Percentiles rank a stretch among this genome's conserved stretches.
phyloP scores from a whole-genome alignment of 805 yeast genomes.

The Yarrowia hollandica region DNA sequence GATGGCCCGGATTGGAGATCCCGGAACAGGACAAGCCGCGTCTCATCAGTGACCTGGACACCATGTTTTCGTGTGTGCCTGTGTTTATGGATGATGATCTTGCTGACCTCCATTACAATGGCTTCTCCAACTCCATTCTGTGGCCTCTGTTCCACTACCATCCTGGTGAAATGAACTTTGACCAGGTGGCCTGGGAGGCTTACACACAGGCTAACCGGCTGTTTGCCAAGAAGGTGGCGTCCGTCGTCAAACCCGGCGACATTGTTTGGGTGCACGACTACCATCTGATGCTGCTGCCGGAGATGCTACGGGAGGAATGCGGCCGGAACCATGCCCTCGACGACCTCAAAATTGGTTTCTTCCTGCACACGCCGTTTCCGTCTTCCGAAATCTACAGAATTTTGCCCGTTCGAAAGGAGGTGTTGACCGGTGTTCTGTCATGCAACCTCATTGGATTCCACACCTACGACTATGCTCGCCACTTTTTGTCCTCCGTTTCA shows the following conservation, averaged over 20 bases:
- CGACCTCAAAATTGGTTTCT: constrained; percentile 82
- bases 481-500: constrained; percentile 85
- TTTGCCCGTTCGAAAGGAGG: constrained; percentile 91
- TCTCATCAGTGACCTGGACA: constrained; percentile 68
- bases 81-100: constrained; percentile 82
- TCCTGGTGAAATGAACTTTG: constrained; percentile 98
- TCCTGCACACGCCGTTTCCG: constrained; percentile 97
- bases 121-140: constrained; percentile 87
- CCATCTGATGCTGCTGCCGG: constrained; percentile 93
- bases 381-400: constrained; percentile 94
- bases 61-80: constrained; percentile 86
- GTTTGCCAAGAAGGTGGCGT: constrained; percentile 74
- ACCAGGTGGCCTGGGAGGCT: constrained; percentile 97
- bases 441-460: constrained; percentile 97
- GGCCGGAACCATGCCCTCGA: constrained; percentile 46
- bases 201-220: constrained; percentile 86
- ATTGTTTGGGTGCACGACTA: constrained; percentile 98
- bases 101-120: constrained; percentile 95
- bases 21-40: constrained; percentile 70
- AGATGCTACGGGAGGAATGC: constrained; percentile 65
- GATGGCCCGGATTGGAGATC: constrained; percentile 95
- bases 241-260: constrained; percentile 75
- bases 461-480: constrained; percentile 98
- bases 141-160: constrained; percentile 99
- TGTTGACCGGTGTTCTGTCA: constrained; percentile 84